These are phyloP conservation scores for Fomitopsis palustris DNA, from an alignment of 1,284 basidiomycete species.

Conservation along the genomic window DNA sequence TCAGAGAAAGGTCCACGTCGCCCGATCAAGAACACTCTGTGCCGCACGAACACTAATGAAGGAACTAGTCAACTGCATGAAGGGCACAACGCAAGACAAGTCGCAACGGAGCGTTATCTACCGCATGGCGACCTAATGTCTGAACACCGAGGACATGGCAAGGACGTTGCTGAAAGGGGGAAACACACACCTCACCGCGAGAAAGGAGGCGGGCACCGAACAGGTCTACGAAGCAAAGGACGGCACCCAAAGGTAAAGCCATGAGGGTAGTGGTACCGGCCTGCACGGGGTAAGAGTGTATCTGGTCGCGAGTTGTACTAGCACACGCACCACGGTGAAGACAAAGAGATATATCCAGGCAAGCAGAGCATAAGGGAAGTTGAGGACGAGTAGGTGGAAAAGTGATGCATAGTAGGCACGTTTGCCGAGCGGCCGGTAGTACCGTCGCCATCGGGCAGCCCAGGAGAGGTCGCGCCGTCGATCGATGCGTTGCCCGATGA, in stretches of 20 bases:
- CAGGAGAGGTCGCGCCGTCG: conserved; percentile 10
- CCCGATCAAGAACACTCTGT: no score
- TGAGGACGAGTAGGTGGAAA: conserved; percentile 64
- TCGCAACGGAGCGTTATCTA: no score
- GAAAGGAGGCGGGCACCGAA: conserved; percentile 68
- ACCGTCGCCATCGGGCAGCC: conserved; percentile 39
- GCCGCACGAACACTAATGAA: no score
- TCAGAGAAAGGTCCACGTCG: no score
- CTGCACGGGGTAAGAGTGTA: not conserved
- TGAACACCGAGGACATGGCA: no score
- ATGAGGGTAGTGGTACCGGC: conserved; percentile 68
- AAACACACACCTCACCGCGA: conserved; percentile 55
- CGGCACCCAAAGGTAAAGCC: conserved; percentile 70
- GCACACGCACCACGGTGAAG: conserved; percentile 63
- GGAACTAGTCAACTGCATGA: no score
- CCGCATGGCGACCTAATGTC: no score
- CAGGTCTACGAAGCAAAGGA: conserved; percentile 73
- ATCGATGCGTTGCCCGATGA: conserved; percentile 13
- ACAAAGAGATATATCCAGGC: conserved; percentile 76
- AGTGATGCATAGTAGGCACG: conserved; percentile 58
- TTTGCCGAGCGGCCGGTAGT: conserved; percentile 58
- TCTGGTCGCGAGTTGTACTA: not conserved
- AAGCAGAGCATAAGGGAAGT: conserved; percentile 70
- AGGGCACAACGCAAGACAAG: not conserved
- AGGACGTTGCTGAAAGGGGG: not conserved